Conservation (phyloP, 2,329 filamentous ascomycete species). For the Pseudogymnoascus destructans region DNA sequence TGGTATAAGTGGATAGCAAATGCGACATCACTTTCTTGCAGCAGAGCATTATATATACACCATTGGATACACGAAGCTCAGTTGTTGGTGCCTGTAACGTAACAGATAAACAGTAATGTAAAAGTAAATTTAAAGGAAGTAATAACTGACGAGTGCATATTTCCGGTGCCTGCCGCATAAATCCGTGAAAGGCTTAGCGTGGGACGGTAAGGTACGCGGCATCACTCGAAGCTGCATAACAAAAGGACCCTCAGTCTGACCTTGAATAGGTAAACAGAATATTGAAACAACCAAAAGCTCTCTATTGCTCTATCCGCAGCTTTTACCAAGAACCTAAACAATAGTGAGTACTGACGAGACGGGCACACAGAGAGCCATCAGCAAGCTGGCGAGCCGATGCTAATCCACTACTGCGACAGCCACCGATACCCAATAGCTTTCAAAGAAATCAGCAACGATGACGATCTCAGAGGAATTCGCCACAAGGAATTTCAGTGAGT, state of each 20-base stretch:
- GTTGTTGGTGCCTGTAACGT: neutral
- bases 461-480: conserved; percentile 59
- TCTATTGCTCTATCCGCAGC: neutral
- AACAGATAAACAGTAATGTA: neutral
- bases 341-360: neutral
- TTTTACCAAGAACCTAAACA: neutral
- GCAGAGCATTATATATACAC: neutral
- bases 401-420: conserved; percentile 1
- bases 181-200: conserved; percentile 4
- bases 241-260: conserved; percentile 5
- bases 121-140: conserved; percentile 1
- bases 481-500: conserved; percentile 62
- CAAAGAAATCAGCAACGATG: conserved; percentile 37
- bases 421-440: conserved; percentile 7
- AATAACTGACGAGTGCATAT: neutral
- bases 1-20: neutral
- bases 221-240: conserved; percentile 1
- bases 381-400: neutral
- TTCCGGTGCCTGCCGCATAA: conserved; percentile 6
- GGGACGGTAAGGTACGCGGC: conserved; percentile 2
- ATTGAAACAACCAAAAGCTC: conserved; percentile 8
- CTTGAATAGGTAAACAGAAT: conserved; percentile 7
- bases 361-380: neutral
- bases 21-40: neutral
- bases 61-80: neutral